Evolutionary conservation across 2,329 filamentous ascomycete genomes (phyloP).

Genomic region (Rhinocladiella mackenziei): DNA sequence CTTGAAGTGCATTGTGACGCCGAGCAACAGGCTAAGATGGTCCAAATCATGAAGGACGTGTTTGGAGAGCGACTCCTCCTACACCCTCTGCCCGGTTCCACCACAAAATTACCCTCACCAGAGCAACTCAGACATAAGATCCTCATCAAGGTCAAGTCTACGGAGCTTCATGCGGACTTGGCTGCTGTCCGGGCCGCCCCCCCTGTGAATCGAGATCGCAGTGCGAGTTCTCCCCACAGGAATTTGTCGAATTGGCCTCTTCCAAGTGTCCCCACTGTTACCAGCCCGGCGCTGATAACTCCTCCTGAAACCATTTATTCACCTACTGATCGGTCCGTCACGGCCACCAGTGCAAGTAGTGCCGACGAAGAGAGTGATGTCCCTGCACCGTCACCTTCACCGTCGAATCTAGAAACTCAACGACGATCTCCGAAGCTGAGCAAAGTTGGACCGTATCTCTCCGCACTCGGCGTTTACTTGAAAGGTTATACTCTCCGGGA

Average conservation of each 20-base stretch:
- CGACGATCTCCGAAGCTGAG: constrained; percentile 62
- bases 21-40: constrained; percentile 81
- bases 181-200: constrained; percentile 43
- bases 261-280: constrained; percentile 46
- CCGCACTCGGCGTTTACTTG: constrained; percentile 77
- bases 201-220: constrained; percentile 51
- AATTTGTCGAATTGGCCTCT: constrained; percentile 39
- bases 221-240: constrained; percentile 69
- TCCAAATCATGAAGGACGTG: constrained; percentile 77
- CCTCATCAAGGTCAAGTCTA: constrained; percentile 90
- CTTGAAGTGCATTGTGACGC: constrained; percentile 90
- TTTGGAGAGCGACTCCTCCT: constrained; percentile 78
- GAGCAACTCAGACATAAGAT: constrained; percentile 79
- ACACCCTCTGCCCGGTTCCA: constrained; percentile 66
- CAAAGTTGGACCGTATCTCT: constrained; percentile 80
- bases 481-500: constrained; percentile 76
- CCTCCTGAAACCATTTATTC: constrained; percentile 44
- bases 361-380: constrained; percentile 75
- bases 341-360: constrained; percentile 53
- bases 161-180: constrained; percentile 53
- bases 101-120: constrained; percentile 71
- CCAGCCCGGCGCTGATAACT: constrained; percentile 48
- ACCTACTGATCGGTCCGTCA: constrained; percentile 53
- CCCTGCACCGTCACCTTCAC: constrained; percentile 38
- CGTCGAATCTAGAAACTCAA: constrained; percentile 55